A percentile compares a stretch with the other conserved stretches of the same genome.
phyloP scores from a whole-genome alignment of 345 rosid genomes.

The Euphorbia tirucalli region DNA sequence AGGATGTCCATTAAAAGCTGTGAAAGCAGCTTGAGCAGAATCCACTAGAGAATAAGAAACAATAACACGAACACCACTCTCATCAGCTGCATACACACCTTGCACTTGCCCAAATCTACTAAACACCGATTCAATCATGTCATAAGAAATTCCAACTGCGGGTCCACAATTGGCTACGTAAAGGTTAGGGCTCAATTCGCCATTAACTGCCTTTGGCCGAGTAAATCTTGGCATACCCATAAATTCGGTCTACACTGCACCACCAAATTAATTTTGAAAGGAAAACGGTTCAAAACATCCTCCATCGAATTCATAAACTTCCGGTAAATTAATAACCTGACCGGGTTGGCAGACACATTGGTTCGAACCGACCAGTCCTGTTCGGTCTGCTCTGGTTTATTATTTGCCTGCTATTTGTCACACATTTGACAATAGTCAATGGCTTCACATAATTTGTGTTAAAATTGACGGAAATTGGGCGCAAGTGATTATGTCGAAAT shows the following conservation, averaged over 20 bases:
- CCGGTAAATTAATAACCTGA: too few relatives aligned
- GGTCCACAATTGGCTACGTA: conserved; percentile 96
- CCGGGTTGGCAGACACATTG: too few relatives aligned
- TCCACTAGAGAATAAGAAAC: conserved; percentile 47
- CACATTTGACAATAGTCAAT: too few relatives aligned
- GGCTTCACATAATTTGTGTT: too few relatives aligned
- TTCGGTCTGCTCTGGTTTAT: too few relatives aligned
- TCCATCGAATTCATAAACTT: too few relatives aligned
- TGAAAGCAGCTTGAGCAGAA: conserved; percentile 63
- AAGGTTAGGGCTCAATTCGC: conserved; percentile 47
- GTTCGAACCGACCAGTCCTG: too few relatives aligned
- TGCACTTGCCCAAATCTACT: conserved; percentile 56
- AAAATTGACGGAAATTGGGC: too few relatives aligned
- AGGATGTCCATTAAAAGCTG: conserved; percentile 47
- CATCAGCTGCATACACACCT: conserved; percentile 82
- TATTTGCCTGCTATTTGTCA: too few relatives aligned
- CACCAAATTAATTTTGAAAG: not conserved
- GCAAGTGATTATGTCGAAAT: too few relatives aligned
- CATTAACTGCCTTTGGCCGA: conserved; percentile 39
- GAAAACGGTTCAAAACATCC: too few relatives aligned
- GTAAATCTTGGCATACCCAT: conserved; percentile 46
- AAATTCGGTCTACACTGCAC: too few relatives aligned
- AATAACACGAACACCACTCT: conserved; percentile 79
- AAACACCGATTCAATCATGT: conserved; percentile 53
- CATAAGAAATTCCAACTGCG: conserved; percentile 65